Evolutionary conservation across 352 stramenopile species (phyloP).

Genomic region (Pythium biforme): DNA sequence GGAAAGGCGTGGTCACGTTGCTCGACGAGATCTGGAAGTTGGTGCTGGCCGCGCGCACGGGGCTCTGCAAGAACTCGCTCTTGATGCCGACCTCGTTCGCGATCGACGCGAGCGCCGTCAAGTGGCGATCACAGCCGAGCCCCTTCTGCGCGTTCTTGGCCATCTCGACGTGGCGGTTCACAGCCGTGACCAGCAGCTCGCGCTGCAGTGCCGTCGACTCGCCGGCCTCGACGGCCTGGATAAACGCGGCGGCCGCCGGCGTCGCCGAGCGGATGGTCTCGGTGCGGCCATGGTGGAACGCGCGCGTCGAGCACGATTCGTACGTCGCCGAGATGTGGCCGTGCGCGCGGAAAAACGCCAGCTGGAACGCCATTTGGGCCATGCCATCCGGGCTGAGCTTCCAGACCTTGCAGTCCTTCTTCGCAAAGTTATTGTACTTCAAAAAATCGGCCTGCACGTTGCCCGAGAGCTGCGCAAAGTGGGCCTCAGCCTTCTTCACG

Average conservation of each 20-base stretch:
- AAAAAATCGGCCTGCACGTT: constrained; percentile 82
- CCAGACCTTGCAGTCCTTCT: constrained; percentile 90
- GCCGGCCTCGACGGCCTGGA: constrained; percentile 51
- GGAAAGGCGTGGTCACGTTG: constrained; percentile 88
- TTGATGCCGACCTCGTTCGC: constrained; percentile 55
- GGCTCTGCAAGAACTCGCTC: constrained; percentile 78
- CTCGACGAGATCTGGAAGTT: constrained; percentile 91
- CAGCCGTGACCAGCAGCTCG: constrained; percentile 63
- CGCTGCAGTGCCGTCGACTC: constrained; percentile 48
- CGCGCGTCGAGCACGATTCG: constrained; percentile 91
- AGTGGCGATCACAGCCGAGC: constrained; percentile 84
- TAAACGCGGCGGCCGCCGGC: constrained; percentile 66
- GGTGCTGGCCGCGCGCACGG: constrained; percentile 72
- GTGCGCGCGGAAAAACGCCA: constrained; percentile 85
- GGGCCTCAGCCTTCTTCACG: constrained; percentile 63
- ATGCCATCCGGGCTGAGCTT: constrained; percentile 90
- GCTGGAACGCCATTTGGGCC: constrained; percentile 91
- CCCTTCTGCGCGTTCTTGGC: constrained; percentile 88
- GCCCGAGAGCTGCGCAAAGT: constrained; percentile 62
- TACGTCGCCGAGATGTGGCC: constrained; percentile 82
- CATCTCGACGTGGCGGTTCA: constrained; percentile 86
- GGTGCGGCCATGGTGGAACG: constrained; percentile 90
- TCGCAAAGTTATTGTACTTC: constrained; percentile 87
- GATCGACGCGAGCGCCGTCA: constrained; percentile 79
- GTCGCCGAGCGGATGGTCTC: constrained; percentile 91